Evolutionary conservation across 1,284 basidiomycete species (phyloP).

Genomic region (Ceratobasidium sp.): DNA sequence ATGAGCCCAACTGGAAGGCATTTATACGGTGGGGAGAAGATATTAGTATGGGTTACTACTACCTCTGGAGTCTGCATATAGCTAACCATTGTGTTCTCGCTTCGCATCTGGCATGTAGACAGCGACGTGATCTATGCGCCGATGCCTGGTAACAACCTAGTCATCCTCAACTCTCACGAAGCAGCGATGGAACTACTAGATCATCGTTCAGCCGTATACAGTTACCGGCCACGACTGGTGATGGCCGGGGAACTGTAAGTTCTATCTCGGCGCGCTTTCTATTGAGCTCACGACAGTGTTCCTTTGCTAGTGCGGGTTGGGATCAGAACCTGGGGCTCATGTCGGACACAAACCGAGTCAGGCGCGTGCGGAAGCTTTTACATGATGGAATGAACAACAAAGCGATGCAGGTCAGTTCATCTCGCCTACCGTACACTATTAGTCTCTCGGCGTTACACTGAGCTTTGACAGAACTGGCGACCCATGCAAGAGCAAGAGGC

Average conservation of each 20-base stretch:
- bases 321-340: conserved; percentile 5
- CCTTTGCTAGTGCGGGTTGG: conserved; percentile 24
- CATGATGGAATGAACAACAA: conserved; percentile 23
- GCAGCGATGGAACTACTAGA: conserved; percentile 45
- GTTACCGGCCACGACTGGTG: conserved; percentile 1
- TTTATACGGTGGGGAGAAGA: conserved; percentile 53
- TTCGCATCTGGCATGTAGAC: no score
- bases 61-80: neutral
- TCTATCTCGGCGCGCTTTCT: neutral
- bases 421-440: no score
- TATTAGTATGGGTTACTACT: conserved; percentile 7
- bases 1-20: conserved; percentile 46
- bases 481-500: conserved; percentile 33
- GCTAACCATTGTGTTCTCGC: no score
- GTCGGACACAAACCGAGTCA: neutral
- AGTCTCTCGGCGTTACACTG: neutral
- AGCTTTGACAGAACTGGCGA: conserved; percentile 7
- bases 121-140: conserved; percentile 40
- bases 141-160: conserved; percentile 26
- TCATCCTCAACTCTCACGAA: conserved; percentile 46
- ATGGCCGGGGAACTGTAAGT: conserved; percentile 22
- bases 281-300: neutral
- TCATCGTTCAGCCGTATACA: conserved; percentile 33
- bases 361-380: conserved; percentile 20
- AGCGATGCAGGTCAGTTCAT: conserved; percentile 16